Percentiles rank a stretch among this genome's conserved stretches.
These are phyloP conservation scores for Phyllostachys edulis DNA, from an alignment of 176 grass and related monocot species.

Conservation along the genomic window DNA sequence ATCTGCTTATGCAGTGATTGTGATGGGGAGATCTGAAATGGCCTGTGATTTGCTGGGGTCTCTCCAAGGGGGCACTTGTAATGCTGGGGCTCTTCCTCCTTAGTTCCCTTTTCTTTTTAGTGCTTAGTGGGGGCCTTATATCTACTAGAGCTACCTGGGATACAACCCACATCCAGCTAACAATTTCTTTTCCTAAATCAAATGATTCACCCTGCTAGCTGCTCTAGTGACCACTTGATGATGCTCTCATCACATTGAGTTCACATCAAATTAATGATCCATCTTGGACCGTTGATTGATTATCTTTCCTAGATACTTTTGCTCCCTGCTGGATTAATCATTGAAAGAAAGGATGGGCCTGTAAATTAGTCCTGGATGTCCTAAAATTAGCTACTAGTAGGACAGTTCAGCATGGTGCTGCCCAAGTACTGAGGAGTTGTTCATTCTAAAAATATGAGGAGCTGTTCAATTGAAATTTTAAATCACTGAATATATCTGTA, in stretches of 20 bases:
- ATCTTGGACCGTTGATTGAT: neutral
- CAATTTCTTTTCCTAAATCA: neutral
- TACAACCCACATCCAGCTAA: slow-evolving; percentile 48
- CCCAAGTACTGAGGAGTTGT: neutral
- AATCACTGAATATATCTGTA: neutral
- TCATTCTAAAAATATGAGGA: neutral
- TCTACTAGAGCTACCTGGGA: slow-evolving; percentile 33
- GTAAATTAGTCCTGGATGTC: neutral
- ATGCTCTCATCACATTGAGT: neutral
- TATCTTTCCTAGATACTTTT: neutral
- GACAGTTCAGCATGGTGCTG: neutral
- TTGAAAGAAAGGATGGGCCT: neutral
- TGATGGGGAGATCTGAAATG: slow-evolving; percentile 34
- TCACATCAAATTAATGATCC: slow-evolving; percentile 4
- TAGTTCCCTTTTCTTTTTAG: neutral
- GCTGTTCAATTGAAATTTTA: neutral
- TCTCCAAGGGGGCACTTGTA: slow-evolving; percentile 17
- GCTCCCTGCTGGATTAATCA: neutral
- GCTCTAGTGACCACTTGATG: slow-evolving; percentile 13
- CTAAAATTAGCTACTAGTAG: neutral
- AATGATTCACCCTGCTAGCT: slow-evolving; percentile 10
- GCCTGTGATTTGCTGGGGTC: slow-evolving; percentile 15
- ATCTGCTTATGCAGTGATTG: neutral
- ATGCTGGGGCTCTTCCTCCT: neutral
- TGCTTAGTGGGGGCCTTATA: slow-evolving; percentile 16